Evolutionary conservation across 2,329 filamentous ascomycete species (phyloP).

Genomic region (Ophiocordyceps polyrhachis-furcata): DNA sequence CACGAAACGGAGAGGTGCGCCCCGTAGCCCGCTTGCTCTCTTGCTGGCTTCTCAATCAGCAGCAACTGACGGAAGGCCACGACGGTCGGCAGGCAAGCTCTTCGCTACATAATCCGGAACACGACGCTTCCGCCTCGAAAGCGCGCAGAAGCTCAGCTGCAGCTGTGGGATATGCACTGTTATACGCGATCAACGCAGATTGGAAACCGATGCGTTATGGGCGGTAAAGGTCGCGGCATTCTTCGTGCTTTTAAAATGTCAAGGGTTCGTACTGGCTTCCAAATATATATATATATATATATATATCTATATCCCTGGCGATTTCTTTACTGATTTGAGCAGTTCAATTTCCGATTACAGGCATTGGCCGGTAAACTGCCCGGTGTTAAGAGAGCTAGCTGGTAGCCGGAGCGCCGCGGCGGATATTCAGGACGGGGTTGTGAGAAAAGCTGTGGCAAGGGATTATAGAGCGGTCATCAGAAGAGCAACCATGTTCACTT

Average conservation of each 20-base stretch:
- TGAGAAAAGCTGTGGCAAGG: neutral
- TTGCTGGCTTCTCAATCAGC: neutral
- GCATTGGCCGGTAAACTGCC: constrained; percentile 72
- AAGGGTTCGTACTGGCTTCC: constrained; percentile 41
- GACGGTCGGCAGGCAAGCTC: constrained; percentile 54
- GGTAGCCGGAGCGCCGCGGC: constrained; percentile 37
- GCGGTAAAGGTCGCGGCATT: constrained; percentile 81
- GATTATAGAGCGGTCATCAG: neutral
- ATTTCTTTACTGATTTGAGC: constrained; percentile 9
- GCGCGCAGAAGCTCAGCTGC: constrained; percentile 80
- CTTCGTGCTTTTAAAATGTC: constrained; percentile 83
- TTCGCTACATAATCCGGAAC: constrained; percentile 87
- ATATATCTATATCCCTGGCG: neutral
- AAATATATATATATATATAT: too few species aligned
- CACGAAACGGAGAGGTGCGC: constrained; percentile 72
- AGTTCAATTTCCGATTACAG: constrained; percentile 90
- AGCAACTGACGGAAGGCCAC: constrained; percentile 1
- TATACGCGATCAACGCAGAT: constrained; percentile 92
- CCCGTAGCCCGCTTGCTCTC: neutral
- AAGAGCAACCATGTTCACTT: too few species aligned
- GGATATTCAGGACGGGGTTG: neutral
- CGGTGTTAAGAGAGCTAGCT: constrained; percentile 90
- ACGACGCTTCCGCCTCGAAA: constrained; percentile 64
- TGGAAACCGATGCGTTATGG: constrained; percentile 79
- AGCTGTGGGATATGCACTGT: constrained; percentile 86